Base-by-base conservation (phyloP, 192 early-diverging fungal species). In the Spizellomyces punctatus region DNA sequence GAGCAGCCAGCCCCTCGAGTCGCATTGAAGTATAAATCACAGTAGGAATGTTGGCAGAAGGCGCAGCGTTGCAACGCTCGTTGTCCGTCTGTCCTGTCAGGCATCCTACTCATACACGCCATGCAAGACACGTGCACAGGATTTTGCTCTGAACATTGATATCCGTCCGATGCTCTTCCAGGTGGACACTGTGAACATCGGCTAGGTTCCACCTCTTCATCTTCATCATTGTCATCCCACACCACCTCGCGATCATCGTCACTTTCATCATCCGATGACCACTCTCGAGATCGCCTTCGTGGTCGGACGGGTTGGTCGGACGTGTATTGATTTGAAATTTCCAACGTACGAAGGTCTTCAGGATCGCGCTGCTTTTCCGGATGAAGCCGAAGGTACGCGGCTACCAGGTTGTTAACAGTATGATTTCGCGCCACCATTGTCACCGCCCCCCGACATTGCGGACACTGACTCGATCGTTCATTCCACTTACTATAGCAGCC, bases 401-500 rank as follows among this genome's bases (percentile, higher is more conserved):
- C 68, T 6, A 70, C 62, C 9, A 79, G 5, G n/a, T 61, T 42
- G 10, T 72, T 48, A 6, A 79, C 41, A 17, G 58, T 67, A 54
- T 77, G 74, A 63, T 79, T 79, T 8, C 52, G 27, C 12, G 74
- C 47, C 9, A 72, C 59, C 22, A 65, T 56, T 17, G 59, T 47
- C 5, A 57, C 68, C 10, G 10, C 14, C 46, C 21, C n/a, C 43
- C 77, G 74, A 54, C 77, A 79, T 12, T 50, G 27, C 10, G 77
- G 77, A 46, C 77, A 79, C 10, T 49, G 19, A 8, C 44, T 17
- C n/a, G 67, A 41, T n/a, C 16, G 16, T 14, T 50, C 42, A 12
- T 45, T 45, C 77, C 77, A 79, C 14, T 65, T 46, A 46, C 63
- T 60, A 46, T 69, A 52, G 46, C 77, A 79, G 7, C 74, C 77